Evolutionary conservation across 371 early-diverging fungal genomes (phyloP).

Genomic region (Mortierella sp.): DNA sequence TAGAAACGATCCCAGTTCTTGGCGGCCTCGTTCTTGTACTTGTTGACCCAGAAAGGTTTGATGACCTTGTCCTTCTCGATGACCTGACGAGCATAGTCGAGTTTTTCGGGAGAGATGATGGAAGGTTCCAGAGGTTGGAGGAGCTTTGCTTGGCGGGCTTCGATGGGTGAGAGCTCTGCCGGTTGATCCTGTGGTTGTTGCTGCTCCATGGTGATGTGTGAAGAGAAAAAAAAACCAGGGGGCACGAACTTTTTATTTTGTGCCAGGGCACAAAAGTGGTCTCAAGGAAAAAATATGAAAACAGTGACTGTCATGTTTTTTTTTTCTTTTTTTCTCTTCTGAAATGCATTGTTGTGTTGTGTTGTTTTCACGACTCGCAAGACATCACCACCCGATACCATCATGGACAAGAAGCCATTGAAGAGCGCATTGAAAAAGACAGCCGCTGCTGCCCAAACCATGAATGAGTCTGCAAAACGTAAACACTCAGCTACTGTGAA

Average conservation of each 20-base stretch:
- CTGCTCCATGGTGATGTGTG: conserved; percentile 10
- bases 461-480: conserved; percentile 16
- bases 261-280: background rate
- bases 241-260: too few relatives aligned
- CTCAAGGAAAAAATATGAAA: background rate
- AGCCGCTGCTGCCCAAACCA: background rate
- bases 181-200: background rate
- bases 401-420: conserved; percentile 40
- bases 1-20: conserved; percentile 93
- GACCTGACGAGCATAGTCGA: conserved; percentile 69
- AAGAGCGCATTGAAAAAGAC: conserved; percentile 53
- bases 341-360: conserved; percentile 13
- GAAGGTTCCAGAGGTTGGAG: conserved; percentile 41
- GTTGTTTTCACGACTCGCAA: background rate
- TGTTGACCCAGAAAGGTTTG: conserved; percentile 85
- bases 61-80: conserved; percentile 72
- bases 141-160: conserved; percentile 36
- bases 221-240: too few relatives aligned
- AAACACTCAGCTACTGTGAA: conserved; percentile 12
- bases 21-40: conserved; percentile 85
- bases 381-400: background rate
- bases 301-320: conserved; percentile 17
- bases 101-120: conserved; percentile 56
- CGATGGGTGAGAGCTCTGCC: conserved; percentile 31
- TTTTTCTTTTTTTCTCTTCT: background rate